Evolutionary conservation across 2,329 filamentous ascomycete species (phyloP).

Genomic region (Paraphaeosphaeria minitans): DNA sequence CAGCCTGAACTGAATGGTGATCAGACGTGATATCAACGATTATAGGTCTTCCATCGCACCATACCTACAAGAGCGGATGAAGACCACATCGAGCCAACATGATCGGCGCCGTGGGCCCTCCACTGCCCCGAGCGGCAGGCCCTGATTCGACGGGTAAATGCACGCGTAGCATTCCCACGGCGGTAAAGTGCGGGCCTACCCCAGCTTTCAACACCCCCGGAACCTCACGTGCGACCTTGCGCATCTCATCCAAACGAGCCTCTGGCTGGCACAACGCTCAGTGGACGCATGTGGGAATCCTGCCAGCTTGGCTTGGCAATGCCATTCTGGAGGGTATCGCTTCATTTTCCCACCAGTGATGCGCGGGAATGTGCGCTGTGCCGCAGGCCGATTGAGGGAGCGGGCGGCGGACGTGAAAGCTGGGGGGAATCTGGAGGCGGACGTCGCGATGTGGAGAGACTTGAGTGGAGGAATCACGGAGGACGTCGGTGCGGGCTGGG

Average conservation of each 20-base stretch:
- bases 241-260: not conserved
- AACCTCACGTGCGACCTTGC: not conserved
- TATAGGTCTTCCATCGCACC: not conserved
- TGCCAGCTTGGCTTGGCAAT: constrained; percentile 18
- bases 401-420: constrained; percentile 2
- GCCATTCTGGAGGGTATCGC: constrained; percentile 16
- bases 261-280: not conserved
- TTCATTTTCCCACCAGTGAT: constrained; percentile 20
- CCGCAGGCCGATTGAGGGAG: not conserved
- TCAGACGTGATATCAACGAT: not conserved
- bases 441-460: constrained; percentile 3
- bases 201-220: constrained; percentile 10
- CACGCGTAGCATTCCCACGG: not conserved
- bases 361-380: constrained; percentile 13
- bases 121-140: constrained; percentile 15
- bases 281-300: not conserved
- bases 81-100: not conserved
- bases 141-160: constrained; percentile 25
- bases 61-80: not conserved
- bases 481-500: not conserved
- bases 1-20: constrained; percentile 6
- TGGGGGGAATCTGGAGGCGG: constrained; percentile 3
- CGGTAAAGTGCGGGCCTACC: constrained; percentile 5
- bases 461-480: constrained; percentile 21
- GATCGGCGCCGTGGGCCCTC: constrained; percentile 4